Base-by-base conservation (phyloP, 371 early-diverging fungal species). In the Mucor piriformis region DNA sequence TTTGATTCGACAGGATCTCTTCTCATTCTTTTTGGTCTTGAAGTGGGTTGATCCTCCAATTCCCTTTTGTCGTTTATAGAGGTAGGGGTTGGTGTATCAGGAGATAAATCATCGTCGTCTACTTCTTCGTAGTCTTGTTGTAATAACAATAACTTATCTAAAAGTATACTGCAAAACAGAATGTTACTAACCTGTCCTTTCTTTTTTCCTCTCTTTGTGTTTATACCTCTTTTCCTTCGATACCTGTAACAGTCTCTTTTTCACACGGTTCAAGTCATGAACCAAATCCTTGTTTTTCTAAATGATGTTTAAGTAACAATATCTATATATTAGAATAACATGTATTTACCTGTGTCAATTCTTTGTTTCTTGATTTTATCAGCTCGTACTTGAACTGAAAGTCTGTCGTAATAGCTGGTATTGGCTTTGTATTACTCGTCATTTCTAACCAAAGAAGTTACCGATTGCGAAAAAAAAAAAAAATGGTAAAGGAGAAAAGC, bases 171-270 rank as follows among this genome's bases (percentile, higher is more conserved):
- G 21, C 10, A 20, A 8, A 11, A 12, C 12, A 24, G 11, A 7
- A 21, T 24, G 8, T 46, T 46, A 46, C 25, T 46, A 46, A 38
- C n/a, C 42, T 42, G 20, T 42, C 53, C 11, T 8, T 7, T 18
- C 24, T 20, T 15, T 3, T 80, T 73, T 3, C 93, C 92, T 6
- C 79, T 60, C 16, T 56, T 49, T 35, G 81, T 82, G 63, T 89
- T 88, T 68, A 29, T 73, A 83, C 86, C 66, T 74, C 68, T 84
- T 83, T 55, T 87, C 85, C 25, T 74, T 72, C n/a, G 79, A 73
- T 11, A 86, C 61, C 29, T 73, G 72, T 33, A 70, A 48, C 29
- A 82, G 64, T 16, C 81, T 75, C 50, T 76, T 69, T 25, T 76
- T 69, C 21, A 79, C 75, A 24, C 57, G 66, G 50, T 70, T 73